Evolutionary conservation across 331 rosid species (phyloP), one percentile per base, ranked within the genome.

Genomic region (Pyracantha coccinea): DNA sequence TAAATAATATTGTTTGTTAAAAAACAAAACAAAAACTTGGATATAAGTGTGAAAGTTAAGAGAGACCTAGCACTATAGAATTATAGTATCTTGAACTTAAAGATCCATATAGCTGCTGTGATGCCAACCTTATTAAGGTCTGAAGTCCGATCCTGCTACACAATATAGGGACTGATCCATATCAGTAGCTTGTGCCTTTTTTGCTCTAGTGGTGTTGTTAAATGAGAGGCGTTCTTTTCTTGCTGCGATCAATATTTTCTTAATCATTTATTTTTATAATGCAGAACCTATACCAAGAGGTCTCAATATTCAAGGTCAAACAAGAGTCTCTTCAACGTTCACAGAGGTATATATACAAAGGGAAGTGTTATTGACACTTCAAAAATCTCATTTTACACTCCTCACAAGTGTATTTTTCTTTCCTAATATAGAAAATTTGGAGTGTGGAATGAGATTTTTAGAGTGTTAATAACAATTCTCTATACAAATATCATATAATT

Each of bases 271-370:
- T 33, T 33, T 33, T 20, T 73, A 2, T 29, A 68, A 11, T 35
- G 69, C 72, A 83, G 86, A 72, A 65, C 23, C 62, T 76, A 45
- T 52, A 60, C 55, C 79, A 32, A 32, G 84, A 86, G 45, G 78
- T 84, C 38, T 25, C 86, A 66, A 79, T 58, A 68, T 41, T 79
- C 31, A 79, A 68, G 66, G 69, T 80, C 63, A 81, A 55, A 73
- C 75, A 77, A 52, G 86, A 86, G 71, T 76, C 88, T 33, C 90
- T 86, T 62, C 85, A 84, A 75, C 67, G 74, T 13, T 74, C 69
- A 35, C 68, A 84, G 9, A 86, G 88, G 90, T 86, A 8, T 10
- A 27, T n/a, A 10, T 17, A 45, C 17, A 63, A 27, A 28, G n/a
- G n/a, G n/a, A n/a, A n/a, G n/a, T n/a, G n/a, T n/a, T n/a, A n/a